Percentiles rank a stretch among this genome's conserved stretches.
Conservation (phyloP, 2,329 filamentous ascomycete genomes). For the Colletotrichum liriopes region DNA sequence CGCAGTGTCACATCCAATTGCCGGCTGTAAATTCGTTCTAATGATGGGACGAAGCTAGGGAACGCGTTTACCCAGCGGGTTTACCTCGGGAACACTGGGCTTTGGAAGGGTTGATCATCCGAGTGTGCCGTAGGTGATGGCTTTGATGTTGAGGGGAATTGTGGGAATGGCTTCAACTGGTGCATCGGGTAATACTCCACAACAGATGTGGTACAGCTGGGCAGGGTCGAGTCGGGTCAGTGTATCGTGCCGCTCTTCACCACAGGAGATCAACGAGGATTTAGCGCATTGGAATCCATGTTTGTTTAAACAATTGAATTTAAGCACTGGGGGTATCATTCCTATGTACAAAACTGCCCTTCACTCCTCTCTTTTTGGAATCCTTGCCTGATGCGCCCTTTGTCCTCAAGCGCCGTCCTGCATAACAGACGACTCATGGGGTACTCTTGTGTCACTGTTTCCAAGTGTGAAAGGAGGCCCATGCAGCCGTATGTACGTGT, state of each 20-base stretch:
- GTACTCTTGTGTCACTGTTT: constrained; percentile 24
- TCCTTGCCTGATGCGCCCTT: constrained; percentile 29
- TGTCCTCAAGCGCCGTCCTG: constrained; percentile 28
- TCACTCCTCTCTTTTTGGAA: constrained; percentile 1
- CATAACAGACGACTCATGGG: constrained; percentile 1
- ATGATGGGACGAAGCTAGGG: background rate
- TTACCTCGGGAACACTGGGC: background rate
- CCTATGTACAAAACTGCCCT: constrained; percentile 36
- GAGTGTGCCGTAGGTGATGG: background rate
- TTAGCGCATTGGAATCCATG: background rate
- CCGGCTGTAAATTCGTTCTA: too few species aligned
- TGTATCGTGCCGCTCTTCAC: background rate
- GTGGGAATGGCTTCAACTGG: background rate
- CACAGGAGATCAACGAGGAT: background rate
- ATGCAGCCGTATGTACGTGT: constrained; percentile 1
- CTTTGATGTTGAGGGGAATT: background rate
- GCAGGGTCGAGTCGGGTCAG: background rate
- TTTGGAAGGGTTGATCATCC: background rate
- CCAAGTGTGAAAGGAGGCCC: constrained; percentile 15
- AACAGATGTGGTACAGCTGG: background rate
- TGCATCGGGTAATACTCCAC: background rate
- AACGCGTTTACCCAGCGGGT: background rate
- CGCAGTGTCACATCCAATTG: background rate
- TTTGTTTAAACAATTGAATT: constrained; percentile 24
- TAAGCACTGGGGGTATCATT: constrained; percentile 43